A percentile compares a stretch with the other conserved stretches of the same genome.
Evolutionary conservation across 306 rosid genomes (phyloP).

Genomic region (Fragaria vesca): DNA sequence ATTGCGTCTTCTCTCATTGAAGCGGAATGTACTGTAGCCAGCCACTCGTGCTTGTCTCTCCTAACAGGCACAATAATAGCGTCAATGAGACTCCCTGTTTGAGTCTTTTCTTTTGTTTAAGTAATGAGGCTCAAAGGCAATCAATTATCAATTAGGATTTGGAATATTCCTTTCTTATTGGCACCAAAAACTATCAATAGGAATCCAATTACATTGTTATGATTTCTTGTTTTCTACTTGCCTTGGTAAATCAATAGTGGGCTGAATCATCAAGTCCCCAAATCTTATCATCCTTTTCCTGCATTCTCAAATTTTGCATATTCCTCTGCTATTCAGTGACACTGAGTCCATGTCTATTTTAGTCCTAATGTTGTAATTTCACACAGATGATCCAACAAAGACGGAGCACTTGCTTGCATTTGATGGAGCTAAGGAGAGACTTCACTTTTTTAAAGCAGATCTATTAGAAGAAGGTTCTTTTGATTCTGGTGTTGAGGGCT

Average conservation of each 20-base stretch:
- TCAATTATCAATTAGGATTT: neutral
- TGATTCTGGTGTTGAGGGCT: slow-evolving; percentile 37
- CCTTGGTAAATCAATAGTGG: neutral
- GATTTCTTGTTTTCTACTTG: neutral
- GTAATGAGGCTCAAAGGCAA: neutral
- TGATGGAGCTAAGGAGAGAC: slow-evolving; percentile 50
- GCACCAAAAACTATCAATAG: neutral
- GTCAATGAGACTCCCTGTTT: neutral
- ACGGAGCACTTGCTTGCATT: slow-evolving; percentile 30
- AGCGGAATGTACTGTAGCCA: neutral
- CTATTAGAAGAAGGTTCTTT: slow-evolving; percentile 42
- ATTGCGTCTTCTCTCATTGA: neutral
- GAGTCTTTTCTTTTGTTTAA: neutral
- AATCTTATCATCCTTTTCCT: neutral
- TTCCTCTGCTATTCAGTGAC: neutral
- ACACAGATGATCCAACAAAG: slow-evolving; percentile 33
- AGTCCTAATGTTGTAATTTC: neutral
- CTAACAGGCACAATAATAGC: neutral
- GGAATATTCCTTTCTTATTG: neutral
- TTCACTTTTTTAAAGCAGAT: slow-evolving; percentile 40
- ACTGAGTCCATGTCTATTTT: neutral
- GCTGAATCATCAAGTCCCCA: neutral
- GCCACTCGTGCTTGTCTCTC: neutral
- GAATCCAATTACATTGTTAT: neutral
- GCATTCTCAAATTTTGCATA: neutral